Conservation (phyloP, 352 stramenopile genomes). For the Phytophthora multivora region DNA sequence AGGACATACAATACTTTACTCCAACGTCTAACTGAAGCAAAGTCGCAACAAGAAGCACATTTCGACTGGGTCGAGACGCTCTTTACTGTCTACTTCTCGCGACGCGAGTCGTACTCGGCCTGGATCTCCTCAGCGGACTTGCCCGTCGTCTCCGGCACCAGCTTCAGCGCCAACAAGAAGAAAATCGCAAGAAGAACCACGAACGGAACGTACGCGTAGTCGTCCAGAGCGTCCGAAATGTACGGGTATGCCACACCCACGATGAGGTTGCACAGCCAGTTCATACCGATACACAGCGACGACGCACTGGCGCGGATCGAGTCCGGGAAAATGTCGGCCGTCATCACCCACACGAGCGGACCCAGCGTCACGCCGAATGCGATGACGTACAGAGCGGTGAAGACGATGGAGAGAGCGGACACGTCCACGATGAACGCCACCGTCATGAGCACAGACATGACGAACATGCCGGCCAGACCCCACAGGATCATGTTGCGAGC, state of each 20-base stretch:
- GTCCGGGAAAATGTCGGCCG: slow-evolving; percentile 33
- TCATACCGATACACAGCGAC: slow-evolving; percentile 45
- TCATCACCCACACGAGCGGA: slow-evolving; percentile 30
- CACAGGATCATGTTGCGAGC: slow-evolving; percentile 60
- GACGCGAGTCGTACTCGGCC: slow-evolving; percentile 37
- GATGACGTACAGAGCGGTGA: slow-evolving; percentile 20
- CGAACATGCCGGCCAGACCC: slow-evolving; percentile 41
- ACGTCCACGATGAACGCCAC: slow-evolving; percentile 24
- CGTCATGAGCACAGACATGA: slow-evolving; percentile 43
- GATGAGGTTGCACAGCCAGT: slow-evolving; percentile 62
- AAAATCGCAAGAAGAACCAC: slow-evolving; percentile 53
- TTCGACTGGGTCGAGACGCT: not conserved
- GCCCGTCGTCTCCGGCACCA: slow-evolving; percentile 65
- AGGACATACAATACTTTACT: too few species aligned
- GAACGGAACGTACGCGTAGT: slow-evolving; percentile 42
- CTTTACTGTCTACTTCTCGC: slow-evolving; percentile 17
- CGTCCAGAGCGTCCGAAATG: slow-evolving; percentile 47
- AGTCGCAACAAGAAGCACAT: not conserved
- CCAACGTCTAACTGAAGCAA: not conserved
- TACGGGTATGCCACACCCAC: slow-evolving; percentile 66
- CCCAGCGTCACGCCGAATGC: slow-evolving; percentile 21
- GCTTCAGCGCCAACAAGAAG: slow-evolving; percentile 43
- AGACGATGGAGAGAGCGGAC: slow-evolving; percentile 23
- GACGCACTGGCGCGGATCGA: slow-evolving; percentile 30
- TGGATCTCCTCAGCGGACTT: slow-evolving; percentile 72